Evolutionary conservation across 768 basidiomycete genomes (phyloP).

Genomic region (Rhodotorula babjevae): DNA sequence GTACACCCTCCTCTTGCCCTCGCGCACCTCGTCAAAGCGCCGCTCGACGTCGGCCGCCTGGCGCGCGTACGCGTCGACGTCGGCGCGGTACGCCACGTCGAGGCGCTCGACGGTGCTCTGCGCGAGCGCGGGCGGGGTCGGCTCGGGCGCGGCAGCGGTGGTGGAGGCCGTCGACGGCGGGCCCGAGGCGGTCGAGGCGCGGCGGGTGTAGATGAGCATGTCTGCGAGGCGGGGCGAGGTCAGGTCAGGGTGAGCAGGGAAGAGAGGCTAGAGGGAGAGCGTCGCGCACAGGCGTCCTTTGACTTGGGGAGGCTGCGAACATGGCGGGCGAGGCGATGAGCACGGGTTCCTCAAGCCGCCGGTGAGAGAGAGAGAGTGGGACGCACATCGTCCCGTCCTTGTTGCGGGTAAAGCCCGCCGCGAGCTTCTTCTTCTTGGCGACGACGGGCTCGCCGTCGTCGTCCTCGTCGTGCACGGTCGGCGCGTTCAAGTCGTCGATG

Average conservation of each 20-base stretch:
- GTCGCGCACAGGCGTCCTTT: constrained; percentile 39
- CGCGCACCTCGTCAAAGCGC: constrained; percentile 55
- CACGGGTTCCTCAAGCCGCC: neutral
- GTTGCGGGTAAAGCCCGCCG: constrained; percentile 7
- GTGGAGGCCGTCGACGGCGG: too few relatives aligned
- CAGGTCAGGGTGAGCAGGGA: neutral
- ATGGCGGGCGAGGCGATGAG: neutral
- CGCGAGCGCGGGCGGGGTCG: constrained; percentile 58
- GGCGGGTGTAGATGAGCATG: constrained; percentile 82
- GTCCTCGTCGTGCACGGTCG: constrained; percentile 42
- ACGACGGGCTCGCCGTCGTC: constrained; percentile 23
- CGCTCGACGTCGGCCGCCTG: constrained; percentile 44
- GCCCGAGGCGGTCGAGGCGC: constrained; percentile 26
- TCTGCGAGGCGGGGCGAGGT: constrained; percentile 44
- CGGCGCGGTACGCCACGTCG: constrained; percentile 58
- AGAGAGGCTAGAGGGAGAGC: neutral
- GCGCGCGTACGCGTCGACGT: constrained; percentile 54
- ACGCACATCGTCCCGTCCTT: constrained; percentile 10
- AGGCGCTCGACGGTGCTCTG: constrained; percentile 55
- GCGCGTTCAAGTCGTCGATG: constrained; percentile 36
- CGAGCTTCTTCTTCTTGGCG: constrained; percentile 46
- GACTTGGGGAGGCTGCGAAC: constrained; percentile 34
- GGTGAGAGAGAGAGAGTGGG: too few relatives aligned
- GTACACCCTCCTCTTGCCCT: constrained; percentile 61
- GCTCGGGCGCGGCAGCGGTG: constrained; percentile 33